Evolutionary conservation across 768 basidiomycete genomes (phyloP), one percentile per base, ranked within the genome.

Genomic region (Leccinum subgranulosum): DNA sequence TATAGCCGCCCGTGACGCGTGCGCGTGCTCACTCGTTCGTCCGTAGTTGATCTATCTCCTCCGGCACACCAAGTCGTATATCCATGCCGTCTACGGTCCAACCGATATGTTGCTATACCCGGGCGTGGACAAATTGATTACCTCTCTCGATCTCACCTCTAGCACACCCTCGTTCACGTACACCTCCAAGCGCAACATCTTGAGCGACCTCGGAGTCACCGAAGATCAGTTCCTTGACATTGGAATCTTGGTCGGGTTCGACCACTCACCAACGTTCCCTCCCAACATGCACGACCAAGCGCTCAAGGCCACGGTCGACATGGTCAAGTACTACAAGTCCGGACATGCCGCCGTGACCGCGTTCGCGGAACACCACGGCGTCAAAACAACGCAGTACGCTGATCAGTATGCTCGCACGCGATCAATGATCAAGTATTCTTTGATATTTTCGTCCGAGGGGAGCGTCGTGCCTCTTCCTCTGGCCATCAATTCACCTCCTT

Each of bases 211-310:
- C 41, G 79, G 74, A 8, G 78, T 98, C 46, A 77, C 72, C 46
- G 87, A 93, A 64, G 94, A 97, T 68, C 95, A 97, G 68, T 96
- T 98, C 75, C 85, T 98, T 62, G 97, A 99, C 72, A 82, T 94
- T 60, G 88, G 87, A 23, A 89, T 99, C 65, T 82, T 99, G 55
- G 85, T 96, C 36, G 97, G 97, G 15, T 95, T 88, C 61, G 90
- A 95, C 29, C 81, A 85, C 62, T 86, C 89, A 0, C 79, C 84
- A 1, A 81, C 90, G 0, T 94, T 94, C 77, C 91, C 92, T 8
- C 89, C 90, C 10, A 89, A 85, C 34, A 77, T 84, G 51, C 88
- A 92, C 69, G 90, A 92, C 59, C 85, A 88, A 68, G 88, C 84
- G 0, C 74, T 94, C 56, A 92, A 92, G 71, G 86, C 88, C 25